These are phyloP conservation scores for Colletotrichum sp. DNA, from an alignment of 2,329 filamentous ascomycete species.

Conservation along the genomic window DNA sequence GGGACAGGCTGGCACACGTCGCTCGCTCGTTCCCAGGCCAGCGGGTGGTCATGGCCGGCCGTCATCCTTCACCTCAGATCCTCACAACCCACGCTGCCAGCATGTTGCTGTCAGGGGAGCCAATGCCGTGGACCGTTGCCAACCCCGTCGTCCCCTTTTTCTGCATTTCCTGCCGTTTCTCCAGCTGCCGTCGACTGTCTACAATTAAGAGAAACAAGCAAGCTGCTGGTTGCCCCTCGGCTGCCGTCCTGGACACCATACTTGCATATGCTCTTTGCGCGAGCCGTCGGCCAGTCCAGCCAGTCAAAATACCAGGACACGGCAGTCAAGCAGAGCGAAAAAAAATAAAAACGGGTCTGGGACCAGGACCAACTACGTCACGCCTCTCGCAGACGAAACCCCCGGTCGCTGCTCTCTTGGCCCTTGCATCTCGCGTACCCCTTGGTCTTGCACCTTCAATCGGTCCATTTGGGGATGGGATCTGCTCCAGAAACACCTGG, in stretches of 20 bases:
- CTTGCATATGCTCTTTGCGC: not conserved
- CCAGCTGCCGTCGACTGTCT: not conserved
- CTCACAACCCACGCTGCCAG: not conserved
- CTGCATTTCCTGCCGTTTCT: not conserved
- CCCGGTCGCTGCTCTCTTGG: slow-evolving; percentile 11
- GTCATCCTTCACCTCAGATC: not conserved
- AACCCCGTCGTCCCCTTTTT: not conserved
- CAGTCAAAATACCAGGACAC: not conserved
- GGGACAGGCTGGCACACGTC: slow-evolving; percentile 10
- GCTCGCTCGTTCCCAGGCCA: slow-evolving; percentile 14
- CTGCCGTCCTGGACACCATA: not conserved
- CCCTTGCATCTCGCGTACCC: slow-evolving; percentile 20
- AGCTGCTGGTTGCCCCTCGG: not conserved
- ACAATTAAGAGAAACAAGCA: not conserved
- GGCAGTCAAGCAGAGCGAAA: not conserved
- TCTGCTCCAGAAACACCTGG: slow-evolving; percentile 4
- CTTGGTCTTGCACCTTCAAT: slow-evolving; percentile 9
- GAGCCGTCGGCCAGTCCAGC: not conserved
- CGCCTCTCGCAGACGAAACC: slow-evolving; percentile 14
- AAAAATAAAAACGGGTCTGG: slow-evolving; percentile 12
- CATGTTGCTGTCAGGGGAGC: not conserved
- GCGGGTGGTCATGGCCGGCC: not conserved
- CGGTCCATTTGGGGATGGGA: slow-evolving; percentile 11
- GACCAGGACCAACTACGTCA: slow-evolving; percentile 21
- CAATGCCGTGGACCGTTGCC: not conserved